phyloP scores from a whole-genome alignment of 31 red algal species.

The Odonthalia washingtoniensis region DNA sequence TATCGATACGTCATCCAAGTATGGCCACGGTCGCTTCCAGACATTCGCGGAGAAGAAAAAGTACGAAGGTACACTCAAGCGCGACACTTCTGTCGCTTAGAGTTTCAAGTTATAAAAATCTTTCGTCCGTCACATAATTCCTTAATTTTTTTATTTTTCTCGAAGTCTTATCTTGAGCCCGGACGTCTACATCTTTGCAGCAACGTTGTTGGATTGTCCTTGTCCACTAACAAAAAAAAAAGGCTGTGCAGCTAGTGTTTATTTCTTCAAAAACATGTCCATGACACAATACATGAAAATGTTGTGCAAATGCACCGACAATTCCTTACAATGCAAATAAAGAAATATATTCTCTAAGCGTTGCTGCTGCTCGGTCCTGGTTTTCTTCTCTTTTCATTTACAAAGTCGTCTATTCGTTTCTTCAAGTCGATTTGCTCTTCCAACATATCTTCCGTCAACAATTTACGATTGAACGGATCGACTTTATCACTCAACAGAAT shows the following conservation, averaged over 20 bases:
- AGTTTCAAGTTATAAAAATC: not conserved
- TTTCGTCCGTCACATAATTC: not conserved
- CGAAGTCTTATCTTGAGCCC: too few species aligned
- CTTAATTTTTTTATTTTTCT: too few species aligned
- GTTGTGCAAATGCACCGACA: too few species aligned
- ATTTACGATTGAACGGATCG: slow-evolving; percentile 98
- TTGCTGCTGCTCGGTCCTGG: slow-evolving; percentile 50
- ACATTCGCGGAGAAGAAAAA: slow-evolving; percentile 96
- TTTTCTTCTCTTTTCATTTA: slow-evolving; percentile 28
- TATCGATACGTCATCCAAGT: slow-evolving; percentile 97
- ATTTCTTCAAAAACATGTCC: too few species aligned
- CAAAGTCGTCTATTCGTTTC: slow-evolving; percentile 72
- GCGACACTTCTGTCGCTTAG: slow-evolving; percentile 40
- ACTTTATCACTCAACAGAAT: slow-evolving; percentile 92
- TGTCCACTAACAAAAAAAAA: too few species aligned
- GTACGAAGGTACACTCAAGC: slow-evolving; percentile 94
- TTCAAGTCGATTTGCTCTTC: slow-evolving; percentile 83
- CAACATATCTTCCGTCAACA: slow-evolving; percentile 89
- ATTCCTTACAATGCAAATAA: too few species aligned
- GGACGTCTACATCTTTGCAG: too few species aligned
- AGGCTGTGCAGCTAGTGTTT: too few species aligned
- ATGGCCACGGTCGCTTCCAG: slow-evolving; percentile 98
- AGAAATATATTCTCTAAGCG: too few species aligned
- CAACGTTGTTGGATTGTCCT: too few species aligned
- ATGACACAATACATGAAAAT: too few species aligned